Evolutionary conservation across 2,329 filamentous ascomycete species (phyloP).

Genomic region (Colletotrichum somersetense): DNA sequence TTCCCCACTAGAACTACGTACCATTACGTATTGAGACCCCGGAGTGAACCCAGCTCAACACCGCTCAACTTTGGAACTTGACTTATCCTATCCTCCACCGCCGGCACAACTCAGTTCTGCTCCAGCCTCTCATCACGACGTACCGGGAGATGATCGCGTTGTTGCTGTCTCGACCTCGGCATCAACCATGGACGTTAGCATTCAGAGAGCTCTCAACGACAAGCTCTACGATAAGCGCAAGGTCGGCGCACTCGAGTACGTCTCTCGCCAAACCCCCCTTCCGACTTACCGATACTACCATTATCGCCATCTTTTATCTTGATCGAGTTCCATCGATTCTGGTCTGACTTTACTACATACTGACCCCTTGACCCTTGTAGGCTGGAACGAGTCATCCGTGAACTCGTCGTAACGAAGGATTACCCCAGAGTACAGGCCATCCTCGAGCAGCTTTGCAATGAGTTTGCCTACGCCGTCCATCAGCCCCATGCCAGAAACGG

Average conservation of each 20-base stretch:
- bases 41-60: slow-evolving; percentile 19
- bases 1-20: slow-evolving; percentile 5
- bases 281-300: background rate
- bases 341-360: background rate
- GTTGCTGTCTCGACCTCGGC: slow-evolving; percentile 17
- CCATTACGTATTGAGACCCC: background rate
- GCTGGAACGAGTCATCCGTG: slow-evolving; percentile 90
- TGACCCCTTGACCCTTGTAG: slow-evolving; percentile 59
- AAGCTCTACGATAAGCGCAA: slow-evolving; percentile 99
- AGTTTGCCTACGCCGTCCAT: slow-evolving; percentile 97
- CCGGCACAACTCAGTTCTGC: slow-evolving; percentile 1
- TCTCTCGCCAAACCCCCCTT: slow-evolving; percentile 46
- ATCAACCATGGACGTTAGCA: slow-evolving; percentile 81
- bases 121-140: slow-evolving; percentile 3
- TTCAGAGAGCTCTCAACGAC: slow-evolving; percentile 93
- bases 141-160: slow-evolving; percentile 18
- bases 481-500: slow-evolving; percentile 97
- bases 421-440: slow-evolving; percentile 86
- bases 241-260: slow-evolving; percentile 94
- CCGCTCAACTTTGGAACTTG: slow-evolving; percentile 16
- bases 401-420: slow-evolving; percentile 81
- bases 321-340: background rate
- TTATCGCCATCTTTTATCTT: background rate
- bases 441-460: slow-evolving; percentile 95
- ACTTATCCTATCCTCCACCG: slow-evolving; percentile 6